phyloP scores from a whole-genome alignment of 73 alveolate species.

The Paramecium caudatum region DNA sequence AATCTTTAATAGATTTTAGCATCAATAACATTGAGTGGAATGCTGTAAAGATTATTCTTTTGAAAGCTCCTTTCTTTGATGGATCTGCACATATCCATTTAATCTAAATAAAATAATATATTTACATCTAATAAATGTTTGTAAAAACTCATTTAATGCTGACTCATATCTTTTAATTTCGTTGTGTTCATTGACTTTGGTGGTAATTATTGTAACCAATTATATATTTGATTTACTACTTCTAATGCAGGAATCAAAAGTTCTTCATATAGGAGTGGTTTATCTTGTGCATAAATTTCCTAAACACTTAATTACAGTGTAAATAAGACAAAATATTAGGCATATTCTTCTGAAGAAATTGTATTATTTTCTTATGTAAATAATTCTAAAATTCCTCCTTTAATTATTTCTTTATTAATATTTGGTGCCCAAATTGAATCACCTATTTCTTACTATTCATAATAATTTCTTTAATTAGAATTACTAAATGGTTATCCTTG shows the following conservation, averaged over 20 bases:
- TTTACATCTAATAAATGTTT: no score
- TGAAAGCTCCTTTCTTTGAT: slow-evolving; percentile 15
- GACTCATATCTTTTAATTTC: no score
- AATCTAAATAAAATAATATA: no score
- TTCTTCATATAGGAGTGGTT: neutral
- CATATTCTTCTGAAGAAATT: neutral
- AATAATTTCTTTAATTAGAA: neutral
- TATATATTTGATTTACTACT: neutral
- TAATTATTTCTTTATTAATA: neutral
- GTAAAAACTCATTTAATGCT: no score
- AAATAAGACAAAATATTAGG: neutral
- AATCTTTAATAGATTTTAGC: neutral
- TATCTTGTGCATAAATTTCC: neutral
- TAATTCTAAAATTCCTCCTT: neutral
- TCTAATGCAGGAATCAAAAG: slow-evolving; percentile 5
- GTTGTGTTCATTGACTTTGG: no score
- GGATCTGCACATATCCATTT: no score
- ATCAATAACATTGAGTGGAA: neutral
- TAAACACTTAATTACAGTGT: neutral
- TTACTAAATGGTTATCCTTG: neutral
- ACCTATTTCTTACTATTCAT: slow-evolving; percentile 4
- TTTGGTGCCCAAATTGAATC: slow-evolving; percentile 6
- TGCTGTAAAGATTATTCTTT: neutral
- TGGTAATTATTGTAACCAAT: neutral
- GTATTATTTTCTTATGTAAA: neutral